Conservation (phyloP, 345 rosid species). For the Salix brachista region DNA sequence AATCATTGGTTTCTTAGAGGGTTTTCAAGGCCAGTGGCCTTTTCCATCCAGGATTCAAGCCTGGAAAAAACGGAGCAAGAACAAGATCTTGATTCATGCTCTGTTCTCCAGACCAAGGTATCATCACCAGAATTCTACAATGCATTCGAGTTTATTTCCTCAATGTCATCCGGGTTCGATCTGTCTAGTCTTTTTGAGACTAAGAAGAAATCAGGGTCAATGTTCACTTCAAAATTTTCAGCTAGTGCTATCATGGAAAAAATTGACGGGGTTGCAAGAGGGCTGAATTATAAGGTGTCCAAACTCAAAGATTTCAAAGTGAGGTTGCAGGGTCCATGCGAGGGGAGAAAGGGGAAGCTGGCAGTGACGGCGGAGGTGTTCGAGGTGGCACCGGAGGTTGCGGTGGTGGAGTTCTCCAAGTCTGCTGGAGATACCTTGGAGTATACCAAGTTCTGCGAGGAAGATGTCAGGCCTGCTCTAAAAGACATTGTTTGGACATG, state of each 20-base stretch:
- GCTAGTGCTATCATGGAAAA: slow-evolving; percentile 16
- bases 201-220: slow-evolving; percentile 16
- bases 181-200: slow-evolving; percentile 24
- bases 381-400: slow-evolving; percentile 37
- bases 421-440: slow-evolving; percentile 35
- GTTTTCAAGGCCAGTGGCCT: slow-evolving; percentile 31
- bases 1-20: slow-evolving; percentile 26
- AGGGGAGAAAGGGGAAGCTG: slow-evolving; percentile 30
- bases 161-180: slow-evolving; percentile 34
- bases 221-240: slow-evolving; percentile 25
- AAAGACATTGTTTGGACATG: slow-evolving; percentile 73
- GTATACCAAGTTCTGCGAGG: slow-evolving; percentile 26
- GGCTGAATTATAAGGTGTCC: slow-evolving; percentile 13
- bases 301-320: slow-evolving; percentile 23
- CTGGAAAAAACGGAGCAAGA: background rate
- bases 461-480: slow-evolving; percentile 28
- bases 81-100: background rate
- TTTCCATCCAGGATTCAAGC: slow-evolving; percentile 18
- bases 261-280: slow-evolving; percentile 24
- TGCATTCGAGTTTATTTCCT: slow-evolving; percentile 33
- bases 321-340: slow-evolving; percentile 10
- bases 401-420: slow-evolving; percentile 41
- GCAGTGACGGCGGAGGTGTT: slow-evolving; percentile 31
- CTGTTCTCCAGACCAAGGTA: background rate
- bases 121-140: slow-evolving; percentile 28